Percentiles rank a stretch among this genome's conserved stretches.
These are phyloP conservation scores for Turnera subulata DNA, from an alignment of 345 rosid genomes.

Conservation along the genomic window DNA sequence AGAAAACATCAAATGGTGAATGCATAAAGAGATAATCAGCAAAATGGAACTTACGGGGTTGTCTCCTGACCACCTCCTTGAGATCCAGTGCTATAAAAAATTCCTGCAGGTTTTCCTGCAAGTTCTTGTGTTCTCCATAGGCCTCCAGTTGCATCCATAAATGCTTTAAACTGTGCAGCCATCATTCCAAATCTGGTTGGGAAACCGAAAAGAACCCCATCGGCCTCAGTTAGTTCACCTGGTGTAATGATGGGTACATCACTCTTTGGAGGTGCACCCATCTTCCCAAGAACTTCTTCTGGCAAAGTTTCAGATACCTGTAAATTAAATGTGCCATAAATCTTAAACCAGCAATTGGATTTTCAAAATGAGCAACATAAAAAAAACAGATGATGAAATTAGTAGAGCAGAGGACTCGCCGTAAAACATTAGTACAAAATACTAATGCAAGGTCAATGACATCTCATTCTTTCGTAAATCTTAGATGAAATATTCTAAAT, in stretches of 20 bases:
- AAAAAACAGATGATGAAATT: too few species aligned
- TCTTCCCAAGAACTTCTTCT: slow-evolving; percentile 73
- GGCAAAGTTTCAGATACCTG: slow-evolving; percentile 92
- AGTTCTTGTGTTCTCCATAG: slow-evolving; percentile 91
- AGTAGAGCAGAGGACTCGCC: too few species aligned
- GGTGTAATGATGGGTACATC: slow-evolving; percentile 79
- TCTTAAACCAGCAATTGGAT: background rate
- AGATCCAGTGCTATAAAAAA: slow-evolving; percentile 95
- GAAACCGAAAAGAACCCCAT: slow-evolving; percentile 85
- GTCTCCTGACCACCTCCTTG: slow-evolving; percentile 99
- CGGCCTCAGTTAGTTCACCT: slow-evolving; percentile 75
- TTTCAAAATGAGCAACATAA: too few species aligned
- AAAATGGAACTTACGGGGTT: slow-evolving; percentile 64
- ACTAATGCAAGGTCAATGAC: too few species aligned
- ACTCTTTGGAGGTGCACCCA: slow-evolving; percentile 89
- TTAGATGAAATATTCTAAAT: too few species aligned
- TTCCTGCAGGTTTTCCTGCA: slow-evolving; percentile 96
- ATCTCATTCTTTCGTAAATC: too few species aligned
- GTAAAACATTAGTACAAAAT: too few species aligned
- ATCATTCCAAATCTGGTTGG: slow-evolving; percentile 99
- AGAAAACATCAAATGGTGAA: too few species aligned
- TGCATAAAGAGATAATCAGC: background rate
- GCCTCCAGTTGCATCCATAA: slow-evolving; percentile 90
- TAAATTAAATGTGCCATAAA: background rate
- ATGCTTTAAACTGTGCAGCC: slow-evolving; percentile 97